phyloP scores from a whole-genome alignment of 768 basidiomycete species.

The Panus rudis region DNA sequence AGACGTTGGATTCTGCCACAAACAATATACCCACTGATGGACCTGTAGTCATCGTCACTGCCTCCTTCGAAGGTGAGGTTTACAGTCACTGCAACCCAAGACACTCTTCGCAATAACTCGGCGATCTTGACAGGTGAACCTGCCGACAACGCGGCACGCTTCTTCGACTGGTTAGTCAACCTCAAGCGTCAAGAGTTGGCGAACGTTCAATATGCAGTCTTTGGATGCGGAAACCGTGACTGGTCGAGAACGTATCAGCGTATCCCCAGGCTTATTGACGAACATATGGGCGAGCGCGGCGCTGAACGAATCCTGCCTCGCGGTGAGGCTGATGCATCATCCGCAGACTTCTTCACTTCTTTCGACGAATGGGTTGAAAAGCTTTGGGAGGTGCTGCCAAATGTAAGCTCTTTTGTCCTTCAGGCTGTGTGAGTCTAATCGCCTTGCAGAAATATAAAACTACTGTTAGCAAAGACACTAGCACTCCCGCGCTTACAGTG shows the following conservation, averaged over 20 bases:
- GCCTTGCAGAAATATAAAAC: constrained; percentile 27
- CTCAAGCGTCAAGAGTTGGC: constrained; percentile 22
- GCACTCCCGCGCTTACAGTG: constrained; percentile 19
- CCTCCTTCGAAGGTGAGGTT: constrained; percentile 38
- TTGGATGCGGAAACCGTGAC: constrained; percentile 45
- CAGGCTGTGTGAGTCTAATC: too few species aligned
- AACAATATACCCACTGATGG: constrained; percentile 34
- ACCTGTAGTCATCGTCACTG: constrained; percentile 38
- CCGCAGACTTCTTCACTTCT: constrained; percentile 34
- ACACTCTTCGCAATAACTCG: too few species aligned
- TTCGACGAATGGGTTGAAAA: constrained; percentile 37
- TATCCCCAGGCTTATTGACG: constrained; percentile 36
- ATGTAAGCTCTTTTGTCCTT: constrained; percentile 20
- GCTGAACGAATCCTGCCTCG: constrained; percentile 29
- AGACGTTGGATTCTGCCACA: constrained; percentile 33
- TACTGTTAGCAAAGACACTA: constrained; percentile 8
- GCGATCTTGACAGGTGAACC: constrained; percentile 30
- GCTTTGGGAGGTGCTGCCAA: constrained; percentile 30
- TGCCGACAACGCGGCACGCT: constrained; percentile 41
- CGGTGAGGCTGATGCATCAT: constrained; percentile 37
- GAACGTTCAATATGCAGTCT: constrained; percentile 35
- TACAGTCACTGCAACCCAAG: too few species aligned
- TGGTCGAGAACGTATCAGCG: constrained; percentile 42
- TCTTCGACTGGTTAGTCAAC: constrained; percentile 34
- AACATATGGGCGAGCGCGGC: constrained; percentile 26